These are phyloP conservation scores for Hypoxylon sp. DNA, from an alignment of 2,329 filamentous ascomycete species.

Conservation along the genomic window DNA sequence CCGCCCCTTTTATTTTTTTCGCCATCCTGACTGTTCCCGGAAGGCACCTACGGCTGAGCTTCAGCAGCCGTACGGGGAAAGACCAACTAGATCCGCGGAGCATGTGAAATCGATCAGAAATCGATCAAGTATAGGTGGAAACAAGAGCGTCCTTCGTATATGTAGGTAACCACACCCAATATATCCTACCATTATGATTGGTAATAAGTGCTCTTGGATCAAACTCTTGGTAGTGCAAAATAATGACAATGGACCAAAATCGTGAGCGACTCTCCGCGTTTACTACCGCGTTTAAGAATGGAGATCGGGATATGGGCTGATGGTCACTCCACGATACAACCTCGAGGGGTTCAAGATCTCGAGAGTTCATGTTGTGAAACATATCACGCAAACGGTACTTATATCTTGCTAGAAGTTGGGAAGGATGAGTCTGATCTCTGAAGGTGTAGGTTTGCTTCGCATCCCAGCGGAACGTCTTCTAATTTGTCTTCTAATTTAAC, in stretches of 20 bases:
- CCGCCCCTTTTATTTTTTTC: background rate
- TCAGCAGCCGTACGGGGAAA: conserved; percentile 18
- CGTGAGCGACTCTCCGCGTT: conserved; percentile 7
- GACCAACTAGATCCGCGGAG: conserved; percentile 5
- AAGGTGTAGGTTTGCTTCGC: conserved; percentile 7
- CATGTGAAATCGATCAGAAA: background rate
- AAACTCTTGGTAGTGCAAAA: conserved; percentile 10
- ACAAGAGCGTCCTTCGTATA: conserved; percentile 15
- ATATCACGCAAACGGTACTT: conserved; percentile 17
- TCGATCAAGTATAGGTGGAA: background rate
- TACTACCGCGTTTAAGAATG: conserved; percentile 18
- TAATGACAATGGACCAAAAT: conserved; percentile 2
- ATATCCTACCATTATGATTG: conserved; percentile 16
- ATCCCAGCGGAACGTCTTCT: background rate
- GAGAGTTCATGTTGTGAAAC: conserved; percentile 37
- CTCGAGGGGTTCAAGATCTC: conserved; percentile 11
- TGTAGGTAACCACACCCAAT: conserved; percentile 21
- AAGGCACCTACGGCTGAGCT: background rate
- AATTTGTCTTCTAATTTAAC: background rate
- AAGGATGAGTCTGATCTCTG: background rate
- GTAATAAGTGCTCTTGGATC: conserved; percentile 7
- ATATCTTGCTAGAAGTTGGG: conserved; percentile 6
- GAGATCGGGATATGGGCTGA: conserved; percentile 34
- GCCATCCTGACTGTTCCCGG: background rate
- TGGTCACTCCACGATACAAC: conserved; percentile 26